These are phyloP conservation scores for Boechera divaricarpa DNA, from an alignment of 345 rosid species.

Conservation along the genomic window DNA sequence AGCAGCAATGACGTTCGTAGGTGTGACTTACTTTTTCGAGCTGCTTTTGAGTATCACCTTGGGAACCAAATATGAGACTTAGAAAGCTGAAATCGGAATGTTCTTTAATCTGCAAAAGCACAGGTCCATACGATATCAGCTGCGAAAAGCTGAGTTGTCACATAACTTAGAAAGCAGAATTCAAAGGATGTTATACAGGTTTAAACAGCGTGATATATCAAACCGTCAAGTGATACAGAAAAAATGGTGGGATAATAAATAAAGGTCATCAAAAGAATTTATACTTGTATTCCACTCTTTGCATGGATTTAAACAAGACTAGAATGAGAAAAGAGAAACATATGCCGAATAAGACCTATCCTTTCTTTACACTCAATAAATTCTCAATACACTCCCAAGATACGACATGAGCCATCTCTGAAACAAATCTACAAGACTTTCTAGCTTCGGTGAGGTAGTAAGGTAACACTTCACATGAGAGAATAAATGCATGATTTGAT, in stretches of 20 bases:
- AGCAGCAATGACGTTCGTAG: conserved; percentile 12
- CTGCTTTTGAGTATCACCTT: conserved; percentile 75
- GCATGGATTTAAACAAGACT: background rate
- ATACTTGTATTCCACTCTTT: background rate
- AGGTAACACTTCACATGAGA: background rate
- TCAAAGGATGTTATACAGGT: background rate
- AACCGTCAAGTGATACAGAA: background rate
- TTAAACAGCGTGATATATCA: conserved; percentile 4
- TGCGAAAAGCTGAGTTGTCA: background rate
- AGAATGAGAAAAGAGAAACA: background rate
- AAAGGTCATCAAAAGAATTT: background rate
- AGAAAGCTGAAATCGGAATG: conserved; percentile 75
- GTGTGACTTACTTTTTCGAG: conserved; percentile 71
- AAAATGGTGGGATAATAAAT: background rate
- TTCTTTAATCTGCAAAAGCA: conserved; percentile 65
- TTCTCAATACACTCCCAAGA: conserved; percentile 6
- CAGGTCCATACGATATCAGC: conserved; percentile 25
- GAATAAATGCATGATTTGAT: conserved; percentile 18
- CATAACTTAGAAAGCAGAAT: conserved; percentile 3
- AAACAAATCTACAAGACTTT: conserved; percentile 2
- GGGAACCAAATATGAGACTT: conserved; percentile 79
- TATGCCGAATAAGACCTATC: background rate
- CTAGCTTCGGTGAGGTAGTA: conserved; percentile 13
- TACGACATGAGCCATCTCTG: background rate
- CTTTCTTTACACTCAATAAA: background rate